phyloP scores from a whole-genome alignment of 495 filamentous ascomycete species.

The Coniosporium apollinis region DNA sequence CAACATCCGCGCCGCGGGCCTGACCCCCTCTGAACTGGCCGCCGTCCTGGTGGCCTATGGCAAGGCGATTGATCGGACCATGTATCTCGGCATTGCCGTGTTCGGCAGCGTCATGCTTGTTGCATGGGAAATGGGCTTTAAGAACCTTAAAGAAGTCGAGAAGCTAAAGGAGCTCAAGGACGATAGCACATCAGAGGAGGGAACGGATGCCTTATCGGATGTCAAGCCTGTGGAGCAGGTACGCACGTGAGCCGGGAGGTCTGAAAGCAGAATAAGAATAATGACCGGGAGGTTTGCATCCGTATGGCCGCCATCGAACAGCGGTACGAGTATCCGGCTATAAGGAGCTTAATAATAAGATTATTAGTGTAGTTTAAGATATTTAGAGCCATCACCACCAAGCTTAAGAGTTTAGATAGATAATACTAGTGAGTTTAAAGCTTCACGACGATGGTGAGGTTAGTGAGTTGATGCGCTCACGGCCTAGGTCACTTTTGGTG shows the following conservation, averaged over 20 bases:
- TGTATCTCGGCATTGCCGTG: conserved; percentile 11
- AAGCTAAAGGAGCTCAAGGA: conserved; percentile 14
- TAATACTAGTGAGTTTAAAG: too few relatives aligned
- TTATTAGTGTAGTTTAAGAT: too few relatives aligned
- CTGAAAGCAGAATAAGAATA: conserved; percentile 11
- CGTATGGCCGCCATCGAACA: too few relatives aligned
- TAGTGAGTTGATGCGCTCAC: too few relatives aligned
- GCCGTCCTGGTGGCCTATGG: conserved; percentile 6
- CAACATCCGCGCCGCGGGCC: conserved; percentile 1
- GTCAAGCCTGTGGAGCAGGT: conserved; percentile 13
- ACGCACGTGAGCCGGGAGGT: conserved; percentile 11
- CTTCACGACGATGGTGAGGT: too few relatives aligned
- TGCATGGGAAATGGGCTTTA: conserved; percentile 14
- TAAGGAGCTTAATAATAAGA: too few relatives aligned
- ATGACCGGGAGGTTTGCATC: background rate
- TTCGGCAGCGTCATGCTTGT: conserved; percentile 14
- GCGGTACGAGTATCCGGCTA: too few relatives aligned
- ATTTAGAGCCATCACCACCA: too few relatives aligned
- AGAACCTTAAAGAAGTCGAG: conserved; percentile 7
- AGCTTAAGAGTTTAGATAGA: too few relatives aligned
- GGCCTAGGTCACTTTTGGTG: too few relatives aligned
- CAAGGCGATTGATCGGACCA: conserved; percentile 6
- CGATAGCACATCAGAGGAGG: conserved; percentile 10
- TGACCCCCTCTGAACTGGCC: conserved; percentile 4
- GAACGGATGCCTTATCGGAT: conserved; percentile 10